Evolutionary conservation across 1,284 basidiomycete genomes (phyloP).

Genomic region (Grifola frondosa): DNA sequence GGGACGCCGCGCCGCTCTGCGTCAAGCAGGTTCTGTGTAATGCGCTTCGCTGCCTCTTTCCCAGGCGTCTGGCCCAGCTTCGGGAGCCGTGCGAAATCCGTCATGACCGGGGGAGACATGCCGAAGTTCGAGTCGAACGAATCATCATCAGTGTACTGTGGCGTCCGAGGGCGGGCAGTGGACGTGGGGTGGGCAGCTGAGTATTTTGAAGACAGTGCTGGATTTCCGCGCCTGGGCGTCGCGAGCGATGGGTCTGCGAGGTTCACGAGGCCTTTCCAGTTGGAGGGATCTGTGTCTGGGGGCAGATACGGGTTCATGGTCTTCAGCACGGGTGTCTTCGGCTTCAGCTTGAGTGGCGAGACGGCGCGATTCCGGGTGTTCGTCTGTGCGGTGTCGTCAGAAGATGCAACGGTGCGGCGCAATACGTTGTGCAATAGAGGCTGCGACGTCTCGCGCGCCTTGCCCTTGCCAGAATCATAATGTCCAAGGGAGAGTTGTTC

Average conservation of each 20-base stretch:
- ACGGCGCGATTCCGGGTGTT: slow-evolving; percentile 25
- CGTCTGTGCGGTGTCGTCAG: slow-evolving; percentile 16
- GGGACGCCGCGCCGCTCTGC: slow-evolving; percentile 23
- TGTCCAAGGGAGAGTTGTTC: slow-evolving; percentile 7
- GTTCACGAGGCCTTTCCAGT: slow-evolving; percentile 78
- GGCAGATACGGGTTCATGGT: slow-evolving; percentile 64
- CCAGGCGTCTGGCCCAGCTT: slow-evolving; percentile 60
- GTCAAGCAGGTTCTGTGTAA: slow-evolving; percentile 57
- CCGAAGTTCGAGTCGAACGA: slow-evolving; percentile 62
- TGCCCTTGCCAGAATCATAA: slow-evolving; percentile 37
- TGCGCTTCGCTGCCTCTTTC: slow-evolving; percentile 66
- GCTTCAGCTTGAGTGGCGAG: slow-evolving; percentile 47
- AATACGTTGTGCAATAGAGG: slow-evolving; percentile 50
- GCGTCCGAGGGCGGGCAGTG: slow-evolving; percentile 27
- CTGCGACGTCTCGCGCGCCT: slow-evolving; percentile 40
- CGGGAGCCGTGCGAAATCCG: slow-evolving; percentile 72
- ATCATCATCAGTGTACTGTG: slow-evolving; percentile 35
- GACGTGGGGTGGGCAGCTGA: slow-evolving; percentile 18
- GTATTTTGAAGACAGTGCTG: slow-evolving; percentile 28
- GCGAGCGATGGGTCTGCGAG: slow-evolving; percentile 58
- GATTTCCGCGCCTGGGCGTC: slow-evolving; percentile 24
- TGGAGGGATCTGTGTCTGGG: slow-evolving; percentile 43
- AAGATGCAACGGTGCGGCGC: slow-evolving; percentile 39
- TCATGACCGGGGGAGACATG: slow-evolving; percentile 85
- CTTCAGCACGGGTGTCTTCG: slow-evolving; percentile 55